Conservation (phyloP, 75 land plant species). For the Isoetes taiwanensis region DNA sequence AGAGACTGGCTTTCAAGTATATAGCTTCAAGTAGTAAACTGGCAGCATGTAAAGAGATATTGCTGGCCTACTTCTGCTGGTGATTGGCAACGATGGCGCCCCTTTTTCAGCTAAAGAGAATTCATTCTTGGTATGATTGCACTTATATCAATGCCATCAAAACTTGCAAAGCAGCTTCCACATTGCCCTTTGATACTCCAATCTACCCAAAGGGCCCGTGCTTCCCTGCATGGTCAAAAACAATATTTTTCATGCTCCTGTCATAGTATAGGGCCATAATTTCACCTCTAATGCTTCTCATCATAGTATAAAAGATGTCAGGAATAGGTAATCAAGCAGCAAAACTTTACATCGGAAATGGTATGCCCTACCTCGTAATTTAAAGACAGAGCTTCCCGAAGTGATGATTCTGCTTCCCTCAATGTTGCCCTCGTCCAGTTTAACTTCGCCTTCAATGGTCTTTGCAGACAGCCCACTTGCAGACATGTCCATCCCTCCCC, state of each 20-base stretch:
- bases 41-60: conserved; percentile 61
- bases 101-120: conserved; percentile 34
- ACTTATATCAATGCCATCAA: conserved; percentile 70
- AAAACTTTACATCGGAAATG: not conserved
- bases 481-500: conserved; percentile 9
- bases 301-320: too few relatives aligned
- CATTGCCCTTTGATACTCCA: conserved; percentile 74
- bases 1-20: conserved; percentile 62
- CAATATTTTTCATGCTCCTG: not conserved
- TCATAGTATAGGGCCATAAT: not conserved
- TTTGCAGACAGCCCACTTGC: conserved; percentile 50
- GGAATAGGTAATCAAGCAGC: not conserved
- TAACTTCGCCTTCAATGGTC: conserved; percentile 43
- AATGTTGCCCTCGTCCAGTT: conserved; percentile 54
- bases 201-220: conserved; percentile 65
- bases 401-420: conserved; percentile 87
- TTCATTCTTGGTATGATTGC: conserved; percentile 49
- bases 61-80: conserved; percentile 15
- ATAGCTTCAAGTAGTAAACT: conserved; percentile 71
- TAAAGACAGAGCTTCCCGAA: conserved; percentile 61
- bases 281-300: not conserved
- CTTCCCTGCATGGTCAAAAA: conserved; percentile 43
- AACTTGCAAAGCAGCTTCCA: conserved; percentile 76
- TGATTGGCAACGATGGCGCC: conserved; percentile 26
- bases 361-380: conserved; percentile 61